Conservation (phyloP, 768 basidiomycete species). For the Chlorophyllum brunneum region DNA sequence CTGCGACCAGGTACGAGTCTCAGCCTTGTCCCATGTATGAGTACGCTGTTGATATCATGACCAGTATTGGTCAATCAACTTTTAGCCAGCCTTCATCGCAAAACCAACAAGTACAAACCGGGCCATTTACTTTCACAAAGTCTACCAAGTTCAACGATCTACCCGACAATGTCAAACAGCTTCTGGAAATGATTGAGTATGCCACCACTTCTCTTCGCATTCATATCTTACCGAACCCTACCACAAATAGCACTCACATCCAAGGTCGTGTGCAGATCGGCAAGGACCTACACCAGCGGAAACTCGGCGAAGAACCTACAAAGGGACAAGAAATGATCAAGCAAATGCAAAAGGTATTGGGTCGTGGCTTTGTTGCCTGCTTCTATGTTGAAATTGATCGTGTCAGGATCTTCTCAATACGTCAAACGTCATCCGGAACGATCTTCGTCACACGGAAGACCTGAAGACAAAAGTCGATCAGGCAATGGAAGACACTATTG, state of each 20-base stretch:
- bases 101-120: conserved; percentile 23
- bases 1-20: not conserved
- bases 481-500: conserved; percentile 76
- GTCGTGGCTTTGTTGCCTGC: not conserved
- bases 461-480: conserved; percentile 73
- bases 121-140: conserved; percentile 37
- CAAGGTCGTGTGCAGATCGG: conserved; percentile 79
- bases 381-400: not conserved
- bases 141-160: conserved; percentile 82
- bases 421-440: conserved; percentile 59
- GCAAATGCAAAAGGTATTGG: conserved; percentile 56
- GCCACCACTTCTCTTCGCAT: conserved; percentile 18
- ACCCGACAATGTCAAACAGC: conserved; percentile 61
- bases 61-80: no score
- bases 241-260: conserved; percentile 50
- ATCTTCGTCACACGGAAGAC: conserved; percentile 63
- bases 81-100: not conserved
- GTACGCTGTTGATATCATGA: not conserved
- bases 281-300: conserved; percentile 72
- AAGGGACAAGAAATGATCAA: conserved; percentile 71
- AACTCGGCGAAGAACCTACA: conserved; percentile 69
- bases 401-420: conserved; percentile 62
- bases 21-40: not conserved
- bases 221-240: conserved; percentile 11
- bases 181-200: conserved; percentile 71